Conservation (phyloP, 225 moss, liverwort and hornwort species). For the Sphagnum contortum region DNA sequence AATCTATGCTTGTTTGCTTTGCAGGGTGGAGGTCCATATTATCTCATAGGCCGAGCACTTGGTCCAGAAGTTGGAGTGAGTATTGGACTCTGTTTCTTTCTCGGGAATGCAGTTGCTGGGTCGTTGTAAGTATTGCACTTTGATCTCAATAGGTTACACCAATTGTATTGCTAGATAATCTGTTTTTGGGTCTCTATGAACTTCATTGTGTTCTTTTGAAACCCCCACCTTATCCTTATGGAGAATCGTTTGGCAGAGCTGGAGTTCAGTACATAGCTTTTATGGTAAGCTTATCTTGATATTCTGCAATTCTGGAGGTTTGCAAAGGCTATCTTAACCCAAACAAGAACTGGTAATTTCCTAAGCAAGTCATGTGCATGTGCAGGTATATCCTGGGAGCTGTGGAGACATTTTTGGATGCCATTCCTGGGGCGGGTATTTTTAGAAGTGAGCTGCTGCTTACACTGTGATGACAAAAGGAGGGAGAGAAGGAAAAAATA, state of each 20-base stretch:
- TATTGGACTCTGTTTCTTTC: conserved; percentile 96
- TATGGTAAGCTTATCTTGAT: too few relatives aligned
- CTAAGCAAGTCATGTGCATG: not conserved
- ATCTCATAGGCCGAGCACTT: conserved; percentile 89
- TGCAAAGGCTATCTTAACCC: too few relatives aligned
- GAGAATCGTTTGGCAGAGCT: too few relatives aligned
- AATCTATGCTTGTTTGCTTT: not conserved
- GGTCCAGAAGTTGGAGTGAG: conserved; percentile 99
- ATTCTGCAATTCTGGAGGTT: too few relatives aligned
- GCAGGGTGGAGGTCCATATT: conserved; percentile 96
- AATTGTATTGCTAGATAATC: too few relatives aligned
- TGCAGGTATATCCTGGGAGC: conserved; percentile 88
- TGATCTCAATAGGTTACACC: too few relatives aligned
- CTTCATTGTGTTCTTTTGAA: too few relatives aligned
- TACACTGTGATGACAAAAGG: not conserved
- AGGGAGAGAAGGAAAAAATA: too few relatives aligned
- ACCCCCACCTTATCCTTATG: too few relatives aligned
- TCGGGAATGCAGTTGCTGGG: conserved; percentile 93
- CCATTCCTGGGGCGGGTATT: conserved; percentile 82
- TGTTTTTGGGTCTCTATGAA: too few relatives aligned
- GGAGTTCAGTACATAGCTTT: too few relatives aligned
- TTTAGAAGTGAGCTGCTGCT: conserved; percentile 58
- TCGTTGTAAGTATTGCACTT: conserved; percentile 55
- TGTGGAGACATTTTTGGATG: conserved; percentile 92
- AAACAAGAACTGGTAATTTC: not conserved